These are phyloP conservation scores for Oryza meridionalis DNA, from an alignment of 176 grass and related monocot genomes.

Conservation along the genomic window DNA sequence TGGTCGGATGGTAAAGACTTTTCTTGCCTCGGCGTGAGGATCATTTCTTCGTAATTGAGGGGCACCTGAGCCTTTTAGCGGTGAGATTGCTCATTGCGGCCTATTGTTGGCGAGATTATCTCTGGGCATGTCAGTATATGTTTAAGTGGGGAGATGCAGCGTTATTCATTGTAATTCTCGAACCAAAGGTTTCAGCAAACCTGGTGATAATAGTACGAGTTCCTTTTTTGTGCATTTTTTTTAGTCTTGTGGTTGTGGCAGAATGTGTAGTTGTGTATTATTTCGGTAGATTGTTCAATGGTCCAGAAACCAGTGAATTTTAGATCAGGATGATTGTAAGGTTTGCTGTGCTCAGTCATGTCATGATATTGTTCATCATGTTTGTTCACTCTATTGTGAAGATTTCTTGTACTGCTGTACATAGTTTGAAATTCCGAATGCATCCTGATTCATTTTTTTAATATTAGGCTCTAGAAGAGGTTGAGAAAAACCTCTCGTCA, in stretches of 20 bases:
- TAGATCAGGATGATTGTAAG: not conserved
- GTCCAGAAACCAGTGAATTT: not conserved
- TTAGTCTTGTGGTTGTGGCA: no score
- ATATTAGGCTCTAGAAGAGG: constrained; percentile 72
- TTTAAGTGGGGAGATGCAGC: not conserved
- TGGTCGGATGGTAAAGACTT: not conserved
- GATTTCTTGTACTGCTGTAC: not conserved
- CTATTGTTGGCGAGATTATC: not conserved
- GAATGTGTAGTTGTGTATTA: no score
- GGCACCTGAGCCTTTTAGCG: not conserved
- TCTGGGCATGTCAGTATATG: not conserved
- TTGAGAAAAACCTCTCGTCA: constrained; percentile 61
- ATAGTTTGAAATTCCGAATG: not conserved
- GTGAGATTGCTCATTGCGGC: not conserved
- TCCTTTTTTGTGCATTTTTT: not conserved
- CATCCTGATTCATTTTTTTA: not conserved
- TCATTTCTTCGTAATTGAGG: constrained; percentile 9
- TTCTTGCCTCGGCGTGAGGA: not conserved
- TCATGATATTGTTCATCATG: not conserved
- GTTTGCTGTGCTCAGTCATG: not conserved
- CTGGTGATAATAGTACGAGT: not conserved
- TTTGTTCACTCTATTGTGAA: not conserved
- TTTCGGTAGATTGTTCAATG: no score
- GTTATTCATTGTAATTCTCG: not conserved
- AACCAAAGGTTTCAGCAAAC: not conserved